Percentiles rank a stretch among this genome's conserved stretches.
These are phyloP conservation scores for Pythium oligandrum DNA, from an alignment of 352 stramenopile genomes.

Conservation along the genomic window DNA sequence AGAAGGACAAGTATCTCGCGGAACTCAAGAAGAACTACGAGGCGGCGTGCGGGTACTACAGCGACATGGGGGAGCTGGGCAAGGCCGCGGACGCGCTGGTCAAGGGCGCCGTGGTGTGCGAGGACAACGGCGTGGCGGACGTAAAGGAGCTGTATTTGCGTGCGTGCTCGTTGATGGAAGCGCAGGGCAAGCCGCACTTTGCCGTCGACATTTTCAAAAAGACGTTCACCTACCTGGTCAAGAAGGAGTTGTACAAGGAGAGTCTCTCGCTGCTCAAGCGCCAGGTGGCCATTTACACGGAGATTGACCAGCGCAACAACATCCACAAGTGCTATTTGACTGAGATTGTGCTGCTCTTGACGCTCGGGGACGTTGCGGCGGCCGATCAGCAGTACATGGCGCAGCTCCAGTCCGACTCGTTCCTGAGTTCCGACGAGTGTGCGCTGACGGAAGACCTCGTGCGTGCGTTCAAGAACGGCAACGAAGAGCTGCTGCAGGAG, in stretches of 20 bases:
- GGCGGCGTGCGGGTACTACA: slow-evolving; percentile 54
- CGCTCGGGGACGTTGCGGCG: slow-evolving; percentile 57
- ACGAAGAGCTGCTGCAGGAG: slow-evolving; percentile 65
- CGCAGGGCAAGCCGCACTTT: slow-evolving; percentile 81
- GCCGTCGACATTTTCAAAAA: slow-evolving; percentile 78
- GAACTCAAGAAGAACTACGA: slow-evolving; percentile 62
- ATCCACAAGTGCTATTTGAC: slow-evolving; percentile 74
- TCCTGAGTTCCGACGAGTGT: slow-evolving; percentile 71
- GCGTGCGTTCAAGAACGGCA: slow-evolving; percentile 70
- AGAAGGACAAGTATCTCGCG: slow-evolving; percentile 25
- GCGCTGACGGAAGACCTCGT: slow-evolving; percentile 73
- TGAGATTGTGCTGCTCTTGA: slow-evolving; percentile 57
- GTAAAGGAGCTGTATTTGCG: slow-evolving; percentile 55
- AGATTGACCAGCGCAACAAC: slow-evolving; percentile 63
- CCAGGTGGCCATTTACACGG: slow-evolving; percentile 45
- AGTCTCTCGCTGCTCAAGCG: slow-evolving; percentile 42
- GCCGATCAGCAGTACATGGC: slow-evolving; percentile 71
- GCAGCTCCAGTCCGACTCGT: slow-evolving; percentile 76
- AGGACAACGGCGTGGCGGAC: slow-evolving; percentile 40
- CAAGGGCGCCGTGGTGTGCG: slow-evolving; percentile 49
- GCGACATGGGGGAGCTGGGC: slow-evolving; percentile 79
- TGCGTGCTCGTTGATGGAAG: slow-evolving; percentile 70
- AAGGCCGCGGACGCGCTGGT: slow-evolving; percentile 76
- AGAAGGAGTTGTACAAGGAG: slow-evolving; percentile 42
- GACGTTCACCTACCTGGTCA: slow-evolving; percentile 67